Percentiles rank a stretch among this genome's conserved stretches.
Evolutionary conservation across 495 filamentous ascomycete genomes (phyloP).

Genomic region (Xylaria curta): DNA sequence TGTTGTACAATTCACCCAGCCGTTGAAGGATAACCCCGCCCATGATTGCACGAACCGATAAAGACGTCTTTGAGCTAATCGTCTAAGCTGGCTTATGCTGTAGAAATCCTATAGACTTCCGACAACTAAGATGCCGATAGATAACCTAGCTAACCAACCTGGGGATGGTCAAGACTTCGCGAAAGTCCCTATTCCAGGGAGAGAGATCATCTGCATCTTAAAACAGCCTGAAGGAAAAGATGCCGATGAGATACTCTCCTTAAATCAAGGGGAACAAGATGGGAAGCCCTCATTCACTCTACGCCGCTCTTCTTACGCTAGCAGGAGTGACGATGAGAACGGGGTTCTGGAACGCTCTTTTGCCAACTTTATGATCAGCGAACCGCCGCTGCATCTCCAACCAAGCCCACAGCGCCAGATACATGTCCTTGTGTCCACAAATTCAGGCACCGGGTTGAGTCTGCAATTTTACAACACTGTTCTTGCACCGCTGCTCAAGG

Average conservation of each 20-base stretch:
- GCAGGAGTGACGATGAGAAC: neutral
- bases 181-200: neutral
- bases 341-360: neutral
- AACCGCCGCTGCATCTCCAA: constrained; percentile 45
- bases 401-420: constrained; percentile 41
- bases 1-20: neutral
- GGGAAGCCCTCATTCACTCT: constrained; percentile 4
- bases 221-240: neutral
- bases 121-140: neutral
- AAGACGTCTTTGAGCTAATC: neutral
- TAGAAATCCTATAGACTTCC: neutral
- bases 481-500: constrained; percentile 63
- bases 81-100: neutral
- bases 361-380: constrained; percentile 37
- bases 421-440: constrained; percentile 74
- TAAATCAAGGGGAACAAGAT: constrained; percentile 1
- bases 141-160: neutral
- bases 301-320: neutral
- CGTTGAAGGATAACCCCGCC: constrained; percentile 3
- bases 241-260: constrained; percentile 11
- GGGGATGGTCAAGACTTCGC: neutral
- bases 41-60: neutral
- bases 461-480: constrained; percentile 59
- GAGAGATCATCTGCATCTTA: constrained; percentile 19
- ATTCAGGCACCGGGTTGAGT: constrained; percentile 72